Percentiles rank a stretch among this genome's conserved stretches.
Conservation (phyloP, 208 protist genomes). For the Leishmania arabica region DNA sequence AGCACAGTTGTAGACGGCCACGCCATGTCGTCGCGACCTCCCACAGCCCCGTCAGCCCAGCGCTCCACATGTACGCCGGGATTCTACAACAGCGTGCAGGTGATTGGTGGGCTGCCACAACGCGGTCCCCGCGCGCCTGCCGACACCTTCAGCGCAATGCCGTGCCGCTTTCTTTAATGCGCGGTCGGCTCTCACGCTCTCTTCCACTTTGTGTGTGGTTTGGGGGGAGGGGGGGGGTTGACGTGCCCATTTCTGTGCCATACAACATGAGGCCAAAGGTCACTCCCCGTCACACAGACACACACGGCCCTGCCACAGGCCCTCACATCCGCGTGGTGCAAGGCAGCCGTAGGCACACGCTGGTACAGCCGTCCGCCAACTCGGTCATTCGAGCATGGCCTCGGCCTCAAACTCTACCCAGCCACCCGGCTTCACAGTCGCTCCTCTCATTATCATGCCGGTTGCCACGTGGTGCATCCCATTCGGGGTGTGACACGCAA, state of each 20-base stretch:
- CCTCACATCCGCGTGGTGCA: background rate
- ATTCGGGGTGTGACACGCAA: too few species aligned
- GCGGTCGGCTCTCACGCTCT: background rate
- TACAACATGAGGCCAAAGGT: background rate
- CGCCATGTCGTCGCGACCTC: background rate
- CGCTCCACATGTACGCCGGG: background rate
- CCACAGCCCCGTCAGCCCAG: background rate
- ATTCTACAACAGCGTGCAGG: background rate
- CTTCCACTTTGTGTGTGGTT: background rate
- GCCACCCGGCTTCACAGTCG: too few species aligned
- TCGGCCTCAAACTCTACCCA: too few species aligned
- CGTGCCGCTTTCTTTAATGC: conserved; percentile 15
- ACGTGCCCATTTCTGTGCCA: background rate
- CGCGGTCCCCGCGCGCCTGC: conserved; percentile 16
- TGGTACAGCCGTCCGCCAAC: too few species aligned
- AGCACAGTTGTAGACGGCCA: background rate
- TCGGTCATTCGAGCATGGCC: too few species aligned
- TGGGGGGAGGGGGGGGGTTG: too few species aligned
- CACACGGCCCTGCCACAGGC: too few species aligned
- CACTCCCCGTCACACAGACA: too few species aligned
- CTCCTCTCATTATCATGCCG: too few species aligned
- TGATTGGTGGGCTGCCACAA: conserved; percentile 3
- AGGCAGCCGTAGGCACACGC: background rate
- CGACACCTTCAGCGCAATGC: conserved; percentile 8
- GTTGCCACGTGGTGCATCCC: too few species aligned